Percentiles rank a stretch among this genome's conserved stretches.
Evolutionary conservation across 2,329 filamentous ascomycete species (phyloP).

Genomic region (Colletotrichum salicis): DNA sequence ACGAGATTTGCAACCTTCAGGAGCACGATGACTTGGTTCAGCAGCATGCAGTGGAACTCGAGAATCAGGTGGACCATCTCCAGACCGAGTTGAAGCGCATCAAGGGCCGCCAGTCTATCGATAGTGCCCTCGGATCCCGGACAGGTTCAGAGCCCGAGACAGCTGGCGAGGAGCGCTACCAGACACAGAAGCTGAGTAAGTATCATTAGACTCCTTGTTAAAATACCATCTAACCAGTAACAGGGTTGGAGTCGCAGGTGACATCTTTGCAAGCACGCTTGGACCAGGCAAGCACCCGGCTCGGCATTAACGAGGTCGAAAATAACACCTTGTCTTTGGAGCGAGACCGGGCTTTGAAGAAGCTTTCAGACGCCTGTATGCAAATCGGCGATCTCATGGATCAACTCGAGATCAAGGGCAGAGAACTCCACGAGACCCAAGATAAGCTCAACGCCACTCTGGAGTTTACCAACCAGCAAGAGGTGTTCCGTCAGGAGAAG

Average conservation of each 20-base stretch:
- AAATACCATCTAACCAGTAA: conserved; percentile 5
- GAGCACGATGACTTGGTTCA: conserved; percentile 67
- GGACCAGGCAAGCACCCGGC: conserved; percentile 70
- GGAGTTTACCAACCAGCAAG: conserved; percentile 18
- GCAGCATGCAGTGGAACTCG: conserved; percentile 63
- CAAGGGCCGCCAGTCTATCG: conserved; percentile 52
- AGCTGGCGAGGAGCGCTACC: conserved; percentile 55
- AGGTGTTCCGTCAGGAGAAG: conserved; percentile 52
- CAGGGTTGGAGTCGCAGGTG: conserved; percentile 69
- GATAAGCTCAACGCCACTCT: conserved; percentile 54
- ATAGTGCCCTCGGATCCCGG: conserved; percentile 47
- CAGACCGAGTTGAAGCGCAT: conserved; percentile 59
- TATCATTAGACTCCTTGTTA: conserved; percentile 32
- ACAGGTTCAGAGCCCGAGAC: conserved; percentile 56
- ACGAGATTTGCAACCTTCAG: conserved; percentile 65
- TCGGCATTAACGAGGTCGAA: conserved; percentile 70
- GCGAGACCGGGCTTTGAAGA: conserved; percentile 72
- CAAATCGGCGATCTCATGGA: conserved; percentile 63
- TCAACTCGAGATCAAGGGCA: conserved; percentile 53
- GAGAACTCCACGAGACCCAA: conserved; percentile 55
- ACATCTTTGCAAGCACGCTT: conserved; percentile 69
- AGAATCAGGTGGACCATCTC: conserved; percentile 61
- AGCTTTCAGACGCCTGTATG: conserved; percentile 69
- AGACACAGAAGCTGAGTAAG: conserved; percentile 67
- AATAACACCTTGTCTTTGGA: conserved; percentile 72